Evolutionary conservation across 1,139 yeast species (phyloP).

Genomic region (Taiozyma sp.): DNA sequence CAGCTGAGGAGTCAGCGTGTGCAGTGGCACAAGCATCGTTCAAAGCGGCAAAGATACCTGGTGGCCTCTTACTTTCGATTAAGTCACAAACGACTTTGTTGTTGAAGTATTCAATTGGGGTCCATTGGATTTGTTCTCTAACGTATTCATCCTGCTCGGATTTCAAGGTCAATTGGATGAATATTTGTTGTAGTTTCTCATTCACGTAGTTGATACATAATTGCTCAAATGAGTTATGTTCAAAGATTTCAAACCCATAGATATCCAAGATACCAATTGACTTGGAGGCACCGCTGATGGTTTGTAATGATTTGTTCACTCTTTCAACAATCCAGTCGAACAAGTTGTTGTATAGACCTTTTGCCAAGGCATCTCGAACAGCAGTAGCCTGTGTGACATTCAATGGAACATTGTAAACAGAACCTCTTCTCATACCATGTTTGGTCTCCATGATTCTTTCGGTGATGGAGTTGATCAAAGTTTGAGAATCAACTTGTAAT

Average conservation of each 20-base stretch:
- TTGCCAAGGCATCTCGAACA: slow-evolving; percentile 92
- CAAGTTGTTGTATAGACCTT: slow-evolving; percentile 85
- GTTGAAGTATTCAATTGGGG: slow-evolving; percentile 94
- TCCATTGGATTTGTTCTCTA: slow-evolving; percentile 94
- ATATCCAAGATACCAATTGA: slow-evolving; percentile 95
- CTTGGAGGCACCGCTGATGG: slow-evolving; percentile 48
- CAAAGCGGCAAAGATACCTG: slow-evolving; percentile 94
- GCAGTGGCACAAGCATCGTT: slow-evolving; percentile 98
- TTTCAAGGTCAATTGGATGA: slow-evolving; percentile 89
- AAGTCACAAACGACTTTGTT: slow-evolving; percentile 96
- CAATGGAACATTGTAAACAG: slow-evolving; percentile 90
- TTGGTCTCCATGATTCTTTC: slow-evolving; percentile 87
- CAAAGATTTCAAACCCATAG: slow-evolving; percentile 97
- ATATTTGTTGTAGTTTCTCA: slow-evolving; percentile 95
- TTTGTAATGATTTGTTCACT: slow-evolving; percentile 68
- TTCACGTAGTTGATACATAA: slow-evolving; percentile 95
- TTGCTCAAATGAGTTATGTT: slow-evolving; percentile 94
- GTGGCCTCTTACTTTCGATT: slow-evolving; percentile 92
- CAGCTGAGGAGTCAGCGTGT: slow-evolving; percentile 95
- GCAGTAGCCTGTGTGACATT: slow-evolving; percentile 92
- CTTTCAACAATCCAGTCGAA: slow-evolving; percentile 98
- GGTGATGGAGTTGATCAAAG: slow-evolving; percentile 61
- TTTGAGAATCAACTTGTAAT: slow-evolving; percentile 69
- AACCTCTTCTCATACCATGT: slow-evolving; percentile 85
- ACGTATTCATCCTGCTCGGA: slow-evolving; percentile 98